Conservation (phyloP, 106 monocot genomes). For the Agapanthus africanus region DNA sequence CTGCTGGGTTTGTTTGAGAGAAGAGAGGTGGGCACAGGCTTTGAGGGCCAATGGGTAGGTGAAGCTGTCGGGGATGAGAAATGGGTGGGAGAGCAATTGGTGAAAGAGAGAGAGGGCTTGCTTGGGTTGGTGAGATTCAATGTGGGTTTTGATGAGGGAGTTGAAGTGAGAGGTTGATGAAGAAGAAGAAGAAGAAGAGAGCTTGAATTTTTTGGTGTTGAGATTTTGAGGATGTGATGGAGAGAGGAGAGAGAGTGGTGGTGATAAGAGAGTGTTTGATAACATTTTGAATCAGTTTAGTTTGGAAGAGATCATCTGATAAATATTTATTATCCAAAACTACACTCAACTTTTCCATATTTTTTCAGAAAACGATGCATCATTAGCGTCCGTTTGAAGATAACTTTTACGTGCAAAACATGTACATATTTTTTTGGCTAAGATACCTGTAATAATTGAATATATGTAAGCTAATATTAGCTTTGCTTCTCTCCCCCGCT, state of each 20-base stretch:
- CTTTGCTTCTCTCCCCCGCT: too few species aligned
- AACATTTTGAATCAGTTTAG: neutral
- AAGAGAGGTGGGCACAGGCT: conserved; percentile 26
- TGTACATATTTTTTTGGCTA: too few species aligned
- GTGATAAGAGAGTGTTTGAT: neutral
- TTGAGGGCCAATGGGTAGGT: conserved; percentile 22
- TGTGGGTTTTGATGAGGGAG: conserved; percentile 16
- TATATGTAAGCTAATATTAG: too few species aligned
- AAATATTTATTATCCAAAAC: too few species aligned
- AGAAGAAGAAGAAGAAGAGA: neutral
- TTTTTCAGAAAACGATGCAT: too few species aligned
- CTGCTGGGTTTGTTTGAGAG: conserved; percentile 16
- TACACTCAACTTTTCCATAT: too few species aligned
- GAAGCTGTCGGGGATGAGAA: conserved; percentile 10
- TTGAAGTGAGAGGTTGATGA: conserved; percentile 2
- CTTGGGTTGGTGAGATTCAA: neutral
- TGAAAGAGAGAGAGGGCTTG: conserved; percentile 10
- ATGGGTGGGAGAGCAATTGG: neutral
- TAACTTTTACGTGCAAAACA: too few species aligned
- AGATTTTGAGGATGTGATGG: neutral
- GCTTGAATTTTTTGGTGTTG: neutral
- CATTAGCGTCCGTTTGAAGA: too few species aligned
- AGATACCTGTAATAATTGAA: too few species aligned
- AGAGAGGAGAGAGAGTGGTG: neutral
- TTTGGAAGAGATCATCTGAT: too few species aligned